These are phyloP conservation scores for Trypanosoma avium DNA, from an alignment of 208 protist genomes.

Conservation along the genomic window DNA sequence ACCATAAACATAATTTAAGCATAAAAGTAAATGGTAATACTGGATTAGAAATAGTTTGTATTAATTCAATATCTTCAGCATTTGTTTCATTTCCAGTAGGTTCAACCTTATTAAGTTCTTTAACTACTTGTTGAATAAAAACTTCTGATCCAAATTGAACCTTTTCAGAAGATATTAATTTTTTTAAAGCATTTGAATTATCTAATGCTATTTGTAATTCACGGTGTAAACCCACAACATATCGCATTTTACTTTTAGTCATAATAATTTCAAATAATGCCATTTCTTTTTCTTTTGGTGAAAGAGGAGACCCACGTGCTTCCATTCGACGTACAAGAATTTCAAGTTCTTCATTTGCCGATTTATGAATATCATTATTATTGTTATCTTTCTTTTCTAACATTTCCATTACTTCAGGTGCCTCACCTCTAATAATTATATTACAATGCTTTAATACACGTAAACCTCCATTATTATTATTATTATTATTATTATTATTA, in stretches of 20 bases:
- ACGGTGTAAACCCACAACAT: constrained; percentile 79
- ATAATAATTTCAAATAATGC: constrained; percentile 76
- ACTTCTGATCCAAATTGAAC: constrained; percentile 12
- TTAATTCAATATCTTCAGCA: constrained; percentile 36
- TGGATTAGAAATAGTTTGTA: constrained; percentile 35
- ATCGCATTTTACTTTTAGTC: constrained; percentile 72
- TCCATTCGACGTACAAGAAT: constrained; percentile 59
- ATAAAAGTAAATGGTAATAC: constrained; percentile 91
- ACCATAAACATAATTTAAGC: constrained; percentile 90
- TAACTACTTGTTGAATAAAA: constrained; percentile 51
- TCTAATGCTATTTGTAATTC: constrained; percentile 70
- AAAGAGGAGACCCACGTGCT: constrained; percentile 37
- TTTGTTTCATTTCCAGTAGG: constrained; percentile 18
- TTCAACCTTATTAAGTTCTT: constrained; percentile 41
- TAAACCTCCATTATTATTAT: constrained; percentile 18
- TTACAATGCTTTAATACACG: constrained; percentile 80
- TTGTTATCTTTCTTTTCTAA: not conserved
- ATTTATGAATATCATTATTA: constrained; percentile 11
- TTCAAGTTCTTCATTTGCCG: constrained; percentile 37
- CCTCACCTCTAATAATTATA: constrained; percentile 76
- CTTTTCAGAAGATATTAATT: not conserved
- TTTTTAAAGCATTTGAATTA: constrained; percentile 24
- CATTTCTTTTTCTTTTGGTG: constrained; percentile 49
- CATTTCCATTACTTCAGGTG: constrained; percentile 35
- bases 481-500: not conserved